Evolutionary conservation across 2,329 filamentous ascomycete genomes (phyloP).

Genomic region (Trichoderma sp.): DNA sequence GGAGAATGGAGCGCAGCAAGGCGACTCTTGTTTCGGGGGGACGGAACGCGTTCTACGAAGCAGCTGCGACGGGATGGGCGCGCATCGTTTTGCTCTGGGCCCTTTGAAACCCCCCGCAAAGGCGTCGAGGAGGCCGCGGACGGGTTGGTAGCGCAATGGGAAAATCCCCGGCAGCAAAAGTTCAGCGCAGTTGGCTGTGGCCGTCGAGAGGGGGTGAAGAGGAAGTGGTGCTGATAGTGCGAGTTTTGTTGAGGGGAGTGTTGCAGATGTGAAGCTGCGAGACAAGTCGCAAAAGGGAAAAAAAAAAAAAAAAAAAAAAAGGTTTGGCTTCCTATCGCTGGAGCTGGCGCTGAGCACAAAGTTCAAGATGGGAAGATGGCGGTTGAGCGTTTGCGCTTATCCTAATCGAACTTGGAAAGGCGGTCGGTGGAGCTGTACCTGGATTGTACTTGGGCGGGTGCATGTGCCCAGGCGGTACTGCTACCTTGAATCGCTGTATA

Average conservation of each 20-base stretch:
- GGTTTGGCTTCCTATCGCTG: neutral
- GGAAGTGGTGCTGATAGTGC: neutral
- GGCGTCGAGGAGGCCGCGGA: neutral
- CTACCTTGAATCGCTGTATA: no score
- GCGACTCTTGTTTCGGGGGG: neutral
- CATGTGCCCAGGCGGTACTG: constrained; percentile 4
- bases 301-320: constrained; percentile 9
- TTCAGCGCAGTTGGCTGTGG: neutral
- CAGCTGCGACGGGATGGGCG: constrained; percentile 20
- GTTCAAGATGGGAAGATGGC: constrained; percentile 12
- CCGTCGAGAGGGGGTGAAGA: neutral
- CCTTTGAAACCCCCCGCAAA: neutral
- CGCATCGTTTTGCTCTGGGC: constrained; percentile 21
- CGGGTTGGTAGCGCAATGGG: neutral
- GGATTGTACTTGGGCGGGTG: neutral
- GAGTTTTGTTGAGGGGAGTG: neutral
- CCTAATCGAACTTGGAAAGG: constrained; percentile 11
- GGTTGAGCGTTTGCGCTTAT: constrained; percentile 17
- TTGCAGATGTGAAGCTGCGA: neutral
- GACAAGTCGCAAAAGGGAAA: neutral
- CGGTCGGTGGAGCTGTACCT: constrained; percentile 22
- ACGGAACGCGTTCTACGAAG: constrained; percentile 22
- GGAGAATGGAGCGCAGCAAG: neutral
- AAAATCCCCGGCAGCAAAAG: neutral
- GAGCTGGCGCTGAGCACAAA: constrained; percentile 11